Conservation (phyloP, 768 basidiomycete genomes). For the Clitopilus passeckerianus region DNA sequence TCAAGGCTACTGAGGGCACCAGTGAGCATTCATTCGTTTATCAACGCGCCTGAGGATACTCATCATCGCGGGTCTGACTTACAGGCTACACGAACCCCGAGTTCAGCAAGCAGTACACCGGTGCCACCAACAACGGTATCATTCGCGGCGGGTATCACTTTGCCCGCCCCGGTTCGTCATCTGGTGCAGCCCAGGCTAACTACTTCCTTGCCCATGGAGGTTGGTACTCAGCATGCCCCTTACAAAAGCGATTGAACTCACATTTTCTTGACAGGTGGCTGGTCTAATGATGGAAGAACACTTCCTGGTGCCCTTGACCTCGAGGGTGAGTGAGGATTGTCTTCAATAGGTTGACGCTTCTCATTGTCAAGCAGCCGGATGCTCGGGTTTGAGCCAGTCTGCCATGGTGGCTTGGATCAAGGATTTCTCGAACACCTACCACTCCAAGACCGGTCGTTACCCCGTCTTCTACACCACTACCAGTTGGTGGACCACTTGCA, state of each 20-base stretch:
- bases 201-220: constrained; percentile 58
- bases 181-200: constrained; percentile 54
- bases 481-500: constrained; percentile 66
- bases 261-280: not conserved
- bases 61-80: not conserved
- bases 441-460: constrained; percentile 34
- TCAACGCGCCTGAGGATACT: not conserved
- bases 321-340: constrained; percentile 36
- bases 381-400: constrained; percentile 48
- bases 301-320: constrained; percentile 64
- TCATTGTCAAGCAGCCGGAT: constrained; percentile 30
- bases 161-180: constrained; percentile 46
- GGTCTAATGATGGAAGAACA: constrained; percentile 26
- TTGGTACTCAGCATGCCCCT: constrained; percentile 27
- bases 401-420: constrained; percentile 61
- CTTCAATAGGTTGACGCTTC: too few relatives aligned
- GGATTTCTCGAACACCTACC: constrained; percentile 59
- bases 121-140: constrained; percentile 49
- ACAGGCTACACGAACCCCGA: constrained; percentile 33
- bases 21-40: constrained; percentile 1
- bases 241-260: not conserved
- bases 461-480: constrained; percentile 58
- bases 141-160: constrained; percentile 45
- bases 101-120: constrained; percentile 48
- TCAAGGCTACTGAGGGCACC: constrained; percentile 60